phyloP scores from a whole-genome alignment of 2,329 filamentous ascomycete species.

The Alternaria ventricosa region DNA sequence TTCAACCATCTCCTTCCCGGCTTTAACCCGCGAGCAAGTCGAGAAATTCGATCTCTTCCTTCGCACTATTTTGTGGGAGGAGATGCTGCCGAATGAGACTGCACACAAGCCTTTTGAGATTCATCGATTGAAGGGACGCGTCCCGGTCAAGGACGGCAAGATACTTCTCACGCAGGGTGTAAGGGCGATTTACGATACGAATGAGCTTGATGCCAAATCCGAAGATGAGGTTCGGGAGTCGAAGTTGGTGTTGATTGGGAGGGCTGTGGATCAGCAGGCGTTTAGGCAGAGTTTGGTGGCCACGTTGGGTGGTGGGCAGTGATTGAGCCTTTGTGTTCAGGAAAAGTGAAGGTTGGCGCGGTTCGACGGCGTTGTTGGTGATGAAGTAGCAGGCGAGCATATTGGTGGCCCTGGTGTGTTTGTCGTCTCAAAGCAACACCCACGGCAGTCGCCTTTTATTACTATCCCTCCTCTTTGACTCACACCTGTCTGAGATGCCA shows the following conservation, averaged over 20 bases:
- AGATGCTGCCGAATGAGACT: conserved; percentile 58
- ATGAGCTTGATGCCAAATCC: conserved; percentile 58
- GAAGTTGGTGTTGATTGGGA: conserved; percentile 45
- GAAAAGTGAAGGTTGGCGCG: not conserved
- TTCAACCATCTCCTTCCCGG: conserved; percentile 71
- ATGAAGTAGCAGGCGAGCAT: too few relatives aligned
- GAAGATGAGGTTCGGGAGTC: conserved; percentile 9
- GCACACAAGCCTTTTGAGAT: conserved; percentile 69
- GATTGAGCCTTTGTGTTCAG: accelerated
- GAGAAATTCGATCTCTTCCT: conserved; percentile 79
- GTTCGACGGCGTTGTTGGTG: not conserved
- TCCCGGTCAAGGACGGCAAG: conserved; percentile 69
- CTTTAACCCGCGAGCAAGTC: conserved; percentile 65
- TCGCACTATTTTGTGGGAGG: conserved; percentile 83
- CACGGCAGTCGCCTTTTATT: too few relatives aligned
- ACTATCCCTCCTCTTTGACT: too few relatives aligned
- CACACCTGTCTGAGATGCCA: too few relatives aligned
- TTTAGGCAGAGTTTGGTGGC: conserved; percentile 19
- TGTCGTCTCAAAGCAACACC: too few relatives aligned
- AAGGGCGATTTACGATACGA: conserved; percentile 89
- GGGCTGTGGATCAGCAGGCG: conserved; percentile 30
- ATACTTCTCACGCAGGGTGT: conserved; percentile 88
- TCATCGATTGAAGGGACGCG: conserved; percentile 83
- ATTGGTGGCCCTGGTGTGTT: too few relatives aligned
- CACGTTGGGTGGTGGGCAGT: not conserved